phyloP scores from a whole-genome alignment of 2,329 filamentous ascomycete species.

The Trichoderma atroviride region DNA sequence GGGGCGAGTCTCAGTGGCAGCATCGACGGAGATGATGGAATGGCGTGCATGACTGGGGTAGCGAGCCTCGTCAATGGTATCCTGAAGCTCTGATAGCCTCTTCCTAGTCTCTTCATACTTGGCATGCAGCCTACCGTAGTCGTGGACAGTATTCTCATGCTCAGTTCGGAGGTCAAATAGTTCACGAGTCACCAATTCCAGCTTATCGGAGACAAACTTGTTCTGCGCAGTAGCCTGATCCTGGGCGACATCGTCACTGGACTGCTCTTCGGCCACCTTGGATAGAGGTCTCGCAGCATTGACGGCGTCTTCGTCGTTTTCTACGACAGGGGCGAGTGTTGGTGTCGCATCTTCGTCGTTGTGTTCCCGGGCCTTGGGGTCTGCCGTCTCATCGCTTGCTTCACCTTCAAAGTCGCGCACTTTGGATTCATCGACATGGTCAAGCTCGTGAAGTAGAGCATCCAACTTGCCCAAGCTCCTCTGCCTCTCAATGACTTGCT shows the following conservation, averaged over 20 bases:
- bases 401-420: slow-evolving; percentile 37
- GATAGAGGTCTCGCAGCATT: background rate
- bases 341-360: slow-evolving; percentile 41
- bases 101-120: slow-evolving; percentile 92
- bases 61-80: slow-evolving; percentile 76
- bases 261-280: background rate
- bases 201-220: slow-evolving; percentile 86
- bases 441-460: slow-evolving; percentile 86
- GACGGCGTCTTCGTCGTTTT: slow-evolving; percentile 29
- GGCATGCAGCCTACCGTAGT: slow-evolving; percentile 77
- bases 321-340: slow-evolving; percentile 41
- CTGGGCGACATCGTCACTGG: background rate
- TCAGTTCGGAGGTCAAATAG: slow-evolving; percentile 87
- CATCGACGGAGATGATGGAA: slow-evolving; percentile 57
- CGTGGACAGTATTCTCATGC: slow-evolving; percentile 80
- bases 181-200: slow-evolving; percentile 89
- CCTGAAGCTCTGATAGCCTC: slow-evolving; percentile 81
- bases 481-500: slow-evolving; percentile 94
- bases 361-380: slow-evolving; percentile 57
- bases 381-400: slow-evolving; percentile 49
- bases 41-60: slow-evolving; percentile 61
- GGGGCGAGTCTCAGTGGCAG: slow-evolving; percentile 59
- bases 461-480: slow-evolving; percentile 93
- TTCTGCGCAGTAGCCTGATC: slow-evolving; percentile 74
- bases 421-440: slow-evolving; percentile 68